These are phyloP conservation scores for Apiospora rasikravindrae DNA, from an alignment of 2,329 filamentous ascomycete genomes.

Conservation along the genomic window DNA sequence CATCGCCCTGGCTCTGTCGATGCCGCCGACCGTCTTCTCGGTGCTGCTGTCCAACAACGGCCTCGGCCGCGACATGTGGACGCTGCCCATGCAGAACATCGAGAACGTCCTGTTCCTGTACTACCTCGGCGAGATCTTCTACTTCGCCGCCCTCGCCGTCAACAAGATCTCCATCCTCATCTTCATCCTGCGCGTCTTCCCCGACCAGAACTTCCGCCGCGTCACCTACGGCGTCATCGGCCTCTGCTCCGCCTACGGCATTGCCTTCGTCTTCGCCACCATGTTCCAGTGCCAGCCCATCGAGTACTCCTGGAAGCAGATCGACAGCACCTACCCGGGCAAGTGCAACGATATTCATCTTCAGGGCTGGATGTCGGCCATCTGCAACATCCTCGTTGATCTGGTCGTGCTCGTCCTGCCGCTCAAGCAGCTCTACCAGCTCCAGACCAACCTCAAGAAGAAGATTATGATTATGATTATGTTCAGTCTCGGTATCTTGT, in stretches of 20 bases:
- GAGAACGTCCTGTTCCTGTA: conserved; percentile 32
- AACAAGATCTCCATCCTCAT: conserved; percentile 42
- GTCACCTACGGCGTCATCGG: conserved; percentile 35
- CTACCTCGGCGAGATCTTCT: conserved; percentile 42
- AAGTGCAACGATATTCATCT: conserved; percentile 40
- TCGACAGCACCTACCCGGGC: conserved; percentile 28
- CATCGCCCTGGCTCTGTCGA: conserved; percentile 22
- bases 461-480: conserved; percentile 42
- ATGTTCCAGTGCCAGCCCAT: conserved; percentile 41
- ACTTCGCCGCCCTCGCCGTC: conserved; percentile 39
- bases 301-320: conserved; percentile 37
- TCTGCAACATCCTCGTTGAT: conserved; percentile 38
- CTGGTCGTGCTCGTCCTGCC: conserved; percentile 37
- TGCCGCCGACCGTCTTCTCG: conserved; percentile 26
- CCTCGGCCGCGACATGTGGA: conserved; percentile 30
- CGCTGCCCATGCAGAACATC: conserved; percentile 26
- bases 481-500: conserved; percentile 45
- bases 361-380: conserved; percentile 37
- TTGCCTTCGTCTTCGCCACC: conserved; percentile 30
- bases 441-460: conserved; percentile 39
- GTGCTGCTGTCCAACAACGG: conserved; percentile 26
- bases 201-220: conserved; percentile 33
- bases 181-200: conserved; percentile 42
- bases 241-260: conserved; percentile 33
- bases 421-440: conserved; percentile 34